phyloP scores from a whole-genome alignment of 2,329 filamentous ascomycete species.

The Xylariaceae sp. region DNA sequence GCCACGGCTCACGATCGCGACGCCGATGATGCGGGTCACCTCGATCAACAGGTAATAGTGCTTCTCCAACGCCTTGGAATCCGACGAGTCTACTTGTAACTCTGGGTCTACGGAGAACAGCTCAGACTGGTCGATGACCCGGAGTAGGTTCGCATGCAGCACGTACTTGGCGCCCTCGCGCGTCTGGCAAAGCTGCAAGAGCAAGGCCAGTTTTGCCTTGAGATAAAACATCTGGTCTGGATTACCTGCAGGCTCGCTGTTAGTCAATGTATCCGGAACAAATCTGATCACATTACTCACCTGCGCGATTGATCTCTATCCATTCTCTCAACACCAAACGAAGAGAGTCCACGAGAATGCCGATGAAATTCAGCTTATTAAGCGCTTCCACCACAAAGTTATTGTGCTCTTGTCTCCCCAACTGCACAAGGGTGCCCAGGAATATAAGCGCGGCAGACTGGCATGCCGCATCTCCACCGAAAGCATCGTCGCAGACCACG shows the following conservation, averaged over 20 bases:
- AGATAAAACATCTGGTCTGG: conserved; percentile 46
- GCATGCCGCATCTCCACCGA: conserved; percentile 74
- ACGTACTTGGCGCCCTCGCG: conserved; percentile 79
- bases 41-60: conserved; percentile 82
- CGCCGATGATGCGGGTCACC: conserved; percentile 75
- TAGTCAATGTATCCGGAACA: background rate
- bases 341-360: conserved; percentile 84
- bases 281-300: conserved; percentile 36
- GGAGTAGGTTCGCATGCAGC: conserved; percentile 85
- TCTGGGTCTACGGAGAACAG: conserved; percentile 90
- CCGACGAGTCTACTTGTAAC: conserved; percentile 72
- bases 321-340: conserved; percentile 72
- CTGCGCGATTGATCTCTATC: conserved; percentile 49
- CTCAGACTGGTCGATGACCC: conserved; percentile 72
- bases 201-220: conserved; percentile 73
- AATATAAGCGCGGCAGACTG: conserved; percentile 83
- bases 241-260: conserved; percentile 26
- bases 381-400: conserved; percentile 74
- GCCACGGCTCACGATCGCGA: conserved; percentile 76
- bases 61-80: conserved; percentile 66
- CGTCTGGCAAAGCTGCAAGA: conserved; percentile 80
- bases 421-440: conserved; percentile 70
- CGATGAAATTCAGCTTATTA: conserved; percentile 83
- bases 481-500: conserved; percentile 88
- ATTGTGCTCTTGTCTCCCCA: conserved; percentile 69